Evolutionary conservation across 192 early-diverging fungal species (phyloP), one percentile per base, ranked within the genome.

Genomic region (Coemansia javaensis): DNA sequence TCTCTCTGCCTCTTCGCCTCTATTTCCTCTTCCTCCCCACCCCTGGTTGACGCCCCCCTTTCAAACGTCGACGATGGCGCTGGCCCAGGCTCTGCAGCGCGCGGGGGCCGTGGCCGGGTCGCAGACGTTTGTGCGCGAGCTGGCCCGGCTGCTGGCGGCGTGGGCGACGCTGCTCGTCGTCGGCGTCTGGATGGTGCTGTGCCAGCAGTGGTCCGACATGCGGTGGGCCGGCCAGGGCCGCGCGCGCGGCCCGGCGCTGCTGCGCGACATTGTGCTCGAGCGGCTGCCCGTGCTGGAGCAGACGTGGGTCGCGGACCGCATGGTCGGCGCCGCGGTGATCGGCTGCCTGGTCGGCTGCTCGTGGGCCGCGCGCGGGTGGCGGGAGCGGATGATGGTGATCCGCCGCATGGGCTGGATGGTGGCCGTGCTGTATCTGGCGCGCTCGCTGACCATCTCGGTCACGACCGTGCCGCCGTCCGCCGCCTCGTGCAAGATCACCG

Each of bases 391-490:
- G 40, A 75, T 77, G 46, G 48, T 80, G n/a, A 20, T 83, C 3
- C 68, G 82, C 11, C 63, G 82, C 0, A 62, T 73, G 23, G 59
- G 52, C 3, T 80, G 78, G 67, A 67, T 83, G 47, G 70, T 83
- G 35, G 71, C 69, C 5, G 45, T 66, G 2, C 43, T 83, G 37
- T 83, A 83, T 38, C 51, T 83, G 22, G 55, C 79, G 33, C 63
- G 82, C 34, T 75, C 72, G 2, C 44, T 83, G 12, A 81, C 80
- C 0, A 48, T 83, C 13, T 66, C 81, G 8, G 76, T 80, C 0
- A 83, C 82, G 1, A 79, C 78, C 0, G 50, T 81, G 32, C 82
- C 82, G 36, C 77, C 77, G 9, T 75, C 79, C 13, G 43, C 57
- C 5, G 47, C 40, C 2, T 39, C 51, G 32, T 81, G 82, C 27